Percentiles rank a stretch among this genome's conserved stretches.
Conservation (phyloP, 805 yeast species). For the Starmerella potacharoeniae region DNA sequence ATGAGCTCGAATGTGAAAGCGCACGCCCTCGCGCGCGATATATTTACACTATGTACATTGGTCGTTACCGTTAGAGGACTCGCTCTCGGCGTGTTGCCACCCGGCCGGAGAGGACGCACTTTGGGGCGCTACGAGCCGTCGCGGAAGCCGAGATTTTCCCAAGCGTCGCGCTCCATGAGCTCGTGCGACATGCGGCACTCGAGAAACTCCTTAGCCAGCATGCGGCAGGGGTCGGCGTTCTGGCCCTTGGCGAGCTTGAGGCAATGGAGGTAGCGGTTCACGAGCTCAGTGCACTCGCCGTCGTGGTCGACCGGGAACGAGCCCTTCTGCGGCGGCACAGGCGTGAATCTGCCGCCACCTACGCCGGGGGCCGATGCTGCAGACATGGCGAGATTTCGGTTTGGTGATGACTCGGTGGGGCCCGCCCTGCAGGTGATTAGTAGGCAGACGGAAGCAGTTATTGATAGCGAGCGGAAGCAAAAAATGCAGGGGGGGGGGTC, state of each 20-base stretch:
- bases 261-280: conserved; percentile 68
- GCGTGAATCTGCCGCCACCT: conserved; percentile 30
- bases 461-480: too few relatives aligned
- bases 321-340: conserved; percentile 94
- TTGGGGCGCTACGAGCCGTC: neutral
- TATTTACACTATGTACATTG: neutral
- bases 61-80: neutral
- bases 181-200: conserved; percentile 81
- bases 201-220: conserved; percentile 69
- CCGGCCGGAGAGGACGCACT: neutral
- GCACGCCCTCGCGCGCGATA: too few relatives aligned
- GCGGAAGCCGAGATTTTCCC: conserved; percentile 44
- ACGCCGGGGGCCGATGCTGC: conserved; percentile 28
- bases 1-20: too few relatives aligned
- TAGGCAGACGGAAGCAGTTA: neutral
- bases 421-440: neutral
- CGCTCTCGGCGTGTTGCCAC: too few relatives aligned
- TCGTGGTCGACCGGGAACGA: conserved; percentile 91
- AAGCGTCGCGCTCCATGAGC: conserved; percentile 47
- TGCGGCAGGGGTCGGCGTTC: conserved; percentile 84
- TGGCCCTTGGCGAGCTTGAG: conserved; percentile 64
- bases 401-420: too few relatives aligned
- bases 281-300: conserved; percentile 64
- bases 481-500: too few relatives aligned
- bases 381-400: conserved; percentile 20